These are phyloP conservation scores for Oryza glumipatula DNA, from an alignment of 176 grass and related monocot species.

Conservation along the genomic window DNA sequence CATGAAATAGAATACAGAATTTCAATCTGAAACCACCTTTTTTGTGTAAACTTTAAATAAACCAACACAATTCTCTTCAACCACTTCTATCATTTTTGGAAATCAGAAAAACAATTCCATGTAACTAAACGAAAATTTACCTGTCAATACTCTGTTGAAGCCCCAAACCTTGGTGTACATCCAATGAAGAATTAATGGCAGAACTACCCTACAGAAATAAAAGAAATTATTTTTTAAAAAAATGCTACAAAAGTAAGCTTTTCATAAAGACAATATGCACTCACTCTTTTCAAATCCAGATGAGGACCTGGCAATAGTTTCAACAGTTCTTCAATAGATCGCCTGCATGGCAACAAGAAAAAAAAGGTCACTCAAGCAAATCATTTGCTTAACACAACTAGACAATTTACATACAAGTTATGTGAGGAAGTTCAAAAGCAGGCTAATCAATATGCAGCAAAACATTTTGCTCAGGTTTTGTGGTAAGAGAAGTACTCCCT, in stretches of 20 bases:
- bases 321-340: constrained; percentile 91
- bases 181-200: constrained; percentile 39
- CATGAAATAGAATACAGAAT: constrained; percentile 6
- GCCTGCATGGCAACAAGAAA: constrained; percentile 57
- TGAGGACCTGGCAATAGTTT: constrained; percentile 88
- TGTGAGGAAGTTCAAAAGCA: background rate
- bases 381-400: background rate
- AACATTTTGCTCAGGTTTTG: background rate
- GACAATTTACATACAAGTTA: background rate
- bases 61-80: constrained; percentile 10
- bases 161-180: constrained; percentile 41
- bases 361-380: background rate
- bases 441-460: background rate
- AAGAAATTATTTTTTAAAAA: constrained; percentile 3
- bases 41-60: constrained; percentile 1
- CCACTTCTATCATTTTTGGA: constrained; percentile 26
- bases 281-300: constrained; percentile 88
- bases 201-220: constrained; percentile 48
- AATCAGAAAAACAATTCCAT: constrained; percentile 3
- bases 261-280: constrained; percentile 3
- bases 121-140: constrained; percentile 37
- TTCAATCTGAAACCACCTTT: background rate
- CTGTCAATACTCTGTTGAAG: constrained; percentile 69
- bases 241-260: background rate
- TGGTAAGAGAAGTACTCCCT: constrained; percentile 13